Base-by-base conservation (phyloP, 192 early-diverging fungal genomes). In the Oehlia diaphana region DNA sequence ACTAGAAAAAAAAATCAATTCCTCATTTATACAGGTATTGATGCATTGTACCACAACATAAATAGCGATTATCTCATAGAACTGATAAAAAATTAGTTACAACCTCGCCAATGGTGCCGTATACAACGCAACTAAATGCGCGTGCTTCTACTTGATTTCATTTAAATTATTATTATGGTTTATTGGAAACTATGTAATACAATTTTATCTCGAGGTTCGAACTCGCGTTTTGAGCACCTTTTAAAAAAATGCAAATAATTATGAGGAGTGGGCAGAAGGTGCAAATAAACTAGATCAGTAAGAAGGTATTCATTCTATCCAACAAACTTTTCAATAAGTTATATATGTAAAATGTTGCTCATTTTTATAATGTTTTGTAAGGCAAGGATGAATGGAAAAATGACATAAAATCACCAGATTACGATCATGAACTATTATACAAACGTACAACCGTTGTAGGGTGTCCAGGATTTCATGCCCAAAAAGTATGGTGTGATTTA, bases 301-400 rank as follows among this genome's bases (percentile, higher is more conserved):
- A 10, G 82, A 93, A 82, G 91, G 90, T 83, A n/a, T n/a, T n/a
- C n/a, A 84, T 76, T 31, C 28, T 64, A 23, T 50, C 61, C 28
- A 53, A 53, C 23, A 13, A 23, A 44, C 14, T 62, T 31, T 47
- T 72, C 14, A 42, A 84, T 68, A 9, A 42, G 9, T 8, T 67
- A 4, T n/a, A 47, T 50, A 12, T 14, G 37, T 16, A 58, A 31
- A 37, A 2, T 47, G 12, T 26, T n/a, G n/a, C 21, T 23, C 9
- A 39, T 39, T 8, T 69, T 68, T 26, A 35, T 68, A 39, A 28
- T 69, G 14, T 3, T 65, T 53, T 79, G 31, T 44, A 72, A 77
- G 87, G 88, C 14, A 88, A 88, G 39, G 91, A 94, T 42, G 79
- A 81, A 44, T 95, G 94, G 94, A 94, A 94, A 79, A 74, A 82